A percentile compares a stretch with the other conserved stretches of the same genome.
These are phyloP conservation scores for Clavariopsis aquatica DNA, from an alignment of 495 filamentous ascomycete species.

Conservation along the genomic window DNA sequence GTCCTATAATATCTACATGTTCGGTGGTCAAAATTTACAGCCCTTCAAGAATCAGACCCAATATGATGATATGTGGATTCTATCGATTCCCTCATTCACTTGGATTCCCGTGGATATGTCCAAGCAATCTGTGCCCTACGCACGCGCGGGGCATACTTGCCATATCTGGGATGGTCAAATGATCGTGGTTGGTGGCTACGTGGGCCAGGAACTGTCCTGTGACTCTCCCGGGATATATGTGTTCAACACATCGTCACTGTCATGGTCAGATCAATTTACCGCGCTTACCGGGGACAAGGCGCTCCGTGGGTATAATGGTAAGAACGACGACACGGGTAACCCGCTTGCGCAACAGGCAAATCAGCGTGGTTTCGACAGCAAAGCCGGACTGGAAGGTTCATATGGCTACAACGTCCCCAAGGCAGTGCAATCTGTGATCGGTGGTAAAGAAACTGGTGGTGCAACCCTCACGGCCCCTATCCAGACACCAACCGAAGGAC, in stretches of 20 bases:
- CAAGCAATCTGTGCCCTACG: slow-evolving; percentile 57
- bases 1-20: slow-evolving; percentile 74
- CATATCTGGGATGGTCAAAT: slow-evolving; percentile 70
- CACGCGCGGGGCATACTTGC: slow-evolving; percentile 69
- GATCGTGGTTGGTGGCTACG: slow-evolving; percentile 71
- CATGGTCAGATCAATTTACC: slow-evolving; percentile 63
- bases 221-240: slow-evolving; percentile 70
- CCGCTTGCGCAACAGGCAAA: slow-evolving; percentile 50
- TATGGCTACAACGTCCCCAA: slow-evolving; percentile 66
- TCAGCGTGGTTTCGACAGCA: slow-evolving; percentile 44
- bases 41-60: slow-evolving; percentile 62
- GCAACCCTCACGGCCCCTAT: slow-evolving; percentile 69
- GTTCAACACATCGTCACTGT: slow-evolving; percentile 62
- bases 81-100: slow-evolving; percentile 71
- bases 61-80: slow-evolving; percentile 75
- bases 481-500: slow-evolving; percentile 63
- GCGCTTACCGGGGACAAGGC: slow-evolving; percentile 44
- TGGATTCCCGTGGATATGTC: slow-evolving; percentile 66
- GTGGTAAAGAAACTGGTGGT: slow-evolving; percentile 60
- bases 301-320: slow-evolving; percentile 12
- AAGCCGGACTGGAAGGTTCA: slow-evolving; percentile 54
- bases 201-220: slow-evolving; percentile 60
- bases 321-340: slow-evolving; percentile 38
- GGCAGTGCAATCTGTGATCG: slow-evolving; percentile 61
- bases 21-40: slow-evolving; percentile 69